Conservation (phyloP, 495 filamentous ascomycete species). For the Talaromyces liani region DNA sequence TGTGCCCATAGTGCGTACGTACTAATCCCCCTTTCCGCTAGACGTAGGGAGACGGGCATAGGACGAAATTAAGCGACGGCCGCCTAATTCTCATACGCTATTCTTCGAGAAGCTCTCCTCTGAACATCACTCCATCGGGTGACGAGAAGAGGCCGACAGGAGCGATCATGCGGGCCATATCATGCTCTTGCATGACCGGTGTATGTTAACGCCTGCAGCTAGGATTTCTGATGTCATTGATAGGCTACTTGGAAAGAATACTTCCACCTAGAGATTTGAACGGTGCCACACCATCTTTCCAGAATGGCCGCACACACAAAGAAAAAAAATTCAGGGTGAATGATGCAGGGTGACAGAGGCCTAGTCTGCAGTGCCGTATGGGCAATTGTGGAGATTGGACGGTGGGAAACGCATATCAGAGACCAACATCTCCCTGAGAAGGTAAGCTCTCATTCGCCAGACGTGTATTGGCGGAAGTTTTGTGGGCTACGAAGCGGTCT, state of each 20-base stretch:
- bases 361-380: slow-evolving; percentile 3
- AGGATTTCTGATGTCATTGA: neutral
- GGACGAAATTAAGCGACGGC: neutral
- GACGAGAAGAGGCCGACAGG: neutral
- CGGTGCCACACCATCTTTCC: neutral
- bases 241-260: neutral
- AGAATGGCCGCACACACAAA: neutral
- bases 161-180: neutral
- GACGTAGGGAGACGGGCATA: neutral
- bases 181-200: neutral
- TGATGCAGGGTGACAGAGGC: neutral
- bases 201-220: neutral
- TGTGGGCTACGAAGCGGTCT: neutral
- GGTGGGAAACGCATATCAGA: neutral
- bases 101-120: neutral
- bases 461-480: neutral
- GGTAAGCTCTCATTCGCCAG: neutral
- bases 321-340: neutral
- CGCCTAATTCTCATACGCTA: neutral
- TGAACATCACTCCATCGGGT: neutral
- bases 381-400: neutral
- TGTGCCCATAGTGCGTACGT: neutral
- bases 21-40: neutral
- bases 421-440: neutral
- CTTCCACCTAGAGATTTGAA: neutral